Percentiles rank a stretch among this genome's conserved stretches.
Conservation (phyloP, 2,329 filamentous ascomycete species). For the Drechslerella dactyloides region DNA sequence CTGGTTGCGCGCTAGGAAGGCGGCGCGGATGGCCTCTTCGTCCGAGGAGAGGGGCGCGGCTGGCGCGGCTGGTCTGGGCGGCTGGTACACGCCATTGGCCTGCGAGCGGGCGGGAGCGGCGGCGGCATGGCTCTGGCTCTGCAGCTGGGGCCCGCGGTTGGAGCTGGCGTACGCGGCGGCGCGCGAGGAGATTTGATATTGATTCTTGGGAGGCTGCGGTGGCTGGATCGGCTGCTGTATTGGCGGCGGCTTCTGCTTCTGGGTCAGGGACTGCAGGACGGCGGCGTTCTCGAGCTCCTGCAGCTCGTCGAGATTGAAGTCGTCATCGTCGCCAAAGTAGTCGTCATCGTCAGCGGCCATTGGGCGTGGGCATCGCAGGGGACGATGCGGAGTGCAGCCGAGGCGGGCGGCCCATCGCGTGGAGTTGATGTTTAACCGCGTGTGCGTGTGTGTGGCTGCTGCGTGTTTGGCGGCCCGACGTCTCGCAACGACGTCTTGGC, state of each 20-base stretch:
- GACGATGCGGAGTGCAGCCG: too few relatives aligned
- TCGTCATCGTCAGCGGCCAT: slow-evolving; percentile 49
- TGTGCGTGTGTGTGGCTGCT: too few relatives aligned
- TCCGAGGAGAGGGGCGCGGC: slow-evolving; percentile 26
- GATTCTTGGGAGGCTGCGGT: slow-evolving; percentile 26
- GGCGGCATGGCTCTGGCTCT: slow-evolving; percentile 10
- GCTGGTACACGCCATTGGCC: slow-evolving; percentile 30
- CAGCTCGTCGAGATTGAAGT: slow-evolving; percentile 45
- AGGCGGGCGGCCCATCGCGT: too few relatives aligned
- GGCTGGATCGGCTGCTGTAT: not conserved
- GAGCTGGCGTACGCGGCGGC: slow-evolving; percentile 22
- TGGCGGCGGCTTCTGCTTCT: slow-evolving; percentile 39
- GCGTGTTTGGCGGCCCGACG: not conserved
- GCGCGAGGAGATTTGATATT: slow-evolving; percentile 42
- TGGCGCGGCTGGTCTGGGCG: slow-evolving; percentile 20
- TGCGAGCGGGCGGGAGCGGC: slow-evolving; percentile 12
- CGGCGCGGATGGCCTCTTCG: slow-evolving; percentile 36
- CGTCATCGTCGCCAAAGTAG: slow-evolving; percentile 39
- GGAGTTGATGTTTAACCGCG: not conserved
- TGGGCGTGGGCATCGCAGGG: slow-evolving; percentile 40
- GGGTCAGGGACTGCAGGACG: slow-evolving; percentile 45
- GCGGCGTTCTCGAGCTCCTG: slow-evolving; percentile 48
- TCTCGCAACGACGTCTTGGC: too few relatives aligned
- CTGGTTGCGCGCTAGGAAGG: slow-evolving; percentile 31
- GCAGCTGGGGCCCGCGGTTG: slow-evolving; percentile 21